A percentile compares a stretch with the other conserved stretches of the same genome.
phyloP scores from a whole-genome alignment of 1,284 basidiomycete species.

The Naganishia sp. region DNA sequence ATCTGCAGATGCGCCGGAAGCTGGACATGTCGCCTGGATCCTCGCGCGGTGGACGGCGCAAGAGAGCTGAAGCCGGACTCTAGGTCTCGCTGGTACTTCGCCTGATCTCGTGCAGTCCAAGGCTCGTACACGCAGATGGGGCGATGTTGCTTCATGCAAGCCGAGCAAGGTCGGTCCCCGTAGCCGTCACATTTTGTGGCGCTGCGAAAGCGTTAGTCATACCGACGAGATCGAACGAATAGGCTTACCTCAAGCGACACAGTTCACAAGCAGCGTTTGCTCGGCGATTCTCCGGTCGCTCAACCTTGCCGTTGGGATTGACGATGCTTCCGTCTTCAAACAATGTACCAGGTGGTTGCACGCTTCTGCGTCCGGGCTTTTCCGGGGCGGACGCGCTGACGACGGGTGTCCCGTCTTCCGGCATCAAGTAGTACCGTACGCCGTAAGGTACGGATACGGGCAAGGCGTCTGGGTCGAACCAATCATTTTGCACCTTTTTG shows the following conservation, averaged over 20 bases:
- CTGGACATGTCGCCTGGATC: constrained; percentile 11
- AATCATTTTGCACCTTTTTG: constrained; percentile 1
- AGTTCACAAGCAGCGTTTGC: constrained; percentile 22
- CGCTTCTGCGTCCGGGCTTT: constrained; percentile 12
- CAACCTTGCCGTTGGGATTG: constrained; percentile 17
- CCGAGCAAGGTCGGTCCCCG: constrained; percentile 21
- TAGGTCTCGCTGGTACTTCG: constrained; percentile 1
- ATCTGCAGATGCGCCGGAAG: constrained; percentile 10
- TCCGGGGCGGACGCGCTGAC: constrained; percentile 13
- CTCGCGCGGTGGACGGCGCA: constrained; percentile 8
- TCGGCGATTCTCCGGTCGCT: constrained; percentile 5
- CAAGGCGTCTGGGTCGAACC: constrained; percentile 9
- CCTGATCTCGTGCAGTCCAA: constrained; percentile 9
- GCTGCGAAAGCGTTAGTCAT: neutral
- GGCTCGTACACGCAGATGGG: constrained; percentile 18
- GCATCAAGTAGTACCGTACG: constrained; percentile 20
- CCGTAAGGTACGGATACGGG: constrained; percentile 16
- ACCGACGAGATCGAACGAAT: too few relatives aligned
- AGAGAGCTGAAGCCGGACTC: constrained; percentile 15
- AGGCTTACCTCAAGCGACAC: constrained; percentile 13
- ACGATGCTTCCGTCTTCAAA: constrained; percentile 21
- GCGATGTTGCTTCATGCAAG: constrained; percentile 3
- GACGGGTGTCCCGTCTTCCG: constrained; percentile 9
- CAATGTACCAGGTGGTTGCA: constrained; percentile 2
- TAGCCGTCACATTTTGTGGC: constrained; percentile 18